Evolutionary conservation across 805 yeast genomes (phyloP).

Genomic region (Teunomyces atbi): DNA sequence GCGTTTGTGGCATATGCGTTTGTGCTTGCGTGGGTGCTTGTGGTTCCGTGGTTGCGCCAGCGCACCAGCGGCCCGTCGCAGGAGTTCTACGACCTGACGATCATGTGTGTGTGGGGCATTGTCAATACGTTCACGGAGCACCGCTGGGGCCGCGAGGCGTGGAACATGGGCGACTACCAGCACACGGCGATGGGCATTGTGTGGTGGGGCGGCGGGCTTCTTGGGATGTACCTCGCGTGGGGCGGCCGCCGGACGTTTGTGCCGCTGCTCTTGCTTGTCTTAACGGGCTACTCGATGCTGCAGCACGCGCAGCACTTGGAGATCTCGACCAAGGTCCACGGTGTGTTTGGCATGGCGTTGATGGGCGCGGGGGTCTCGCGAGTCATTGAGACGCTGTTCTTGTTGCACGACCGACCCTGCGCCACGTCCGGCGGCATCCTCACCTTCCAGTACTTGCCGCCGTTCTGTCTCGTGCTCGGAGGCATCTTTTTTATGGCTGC

Average conservation of each 20-base stretch:
- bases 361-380: constrained; percentile 77
- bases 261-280: constrained; percentile 78
- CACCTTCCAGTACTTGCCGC: constrained; percentile 84
- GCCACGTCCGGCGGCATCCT: constrained; percentile 43
- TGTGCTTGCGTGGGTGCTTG: constrained; percentile 61
- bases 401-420: constrained; percentile 61
- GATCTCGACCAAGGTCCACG: constrained; percentile 85
- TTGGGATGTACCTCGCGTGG: constrained; percentile 76
- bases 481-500: constrained; percentile 92
- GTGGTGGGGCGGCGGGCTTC: constrained; percentile 93
- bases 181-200: constrained; percentile 95
- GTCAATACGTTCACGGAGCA: constrained; percentile 96
- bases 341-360: constrained; percentile 77
- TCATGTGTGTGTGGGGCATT: constrained; percentile 88
- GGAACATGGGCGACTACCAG: constrained; percentile 93
- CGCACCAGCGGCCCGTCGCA: constrained; percentile 47
- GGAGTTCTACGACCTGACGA: constrained; percentile 77
- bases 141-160: constrained; percentile 84
- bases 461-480: constrained; percentile 72
- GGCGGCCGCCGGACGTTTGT: constrained; percentile 61
- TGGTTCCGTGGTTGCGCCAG: constrained; percentile 71
- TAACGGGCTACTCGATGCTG: constrained; percentile 94
- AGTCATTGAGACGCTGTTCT: constrained; percentile 73
- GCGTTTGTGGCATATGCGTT: constrained; percentile 82
- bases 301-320: constrained; percentile 75